These are phyloP conservation scores for Saccharomycopsis javanensis DNA, from an alignment of 805 yeast genomes.

Conservation along the genomic window DNA sequence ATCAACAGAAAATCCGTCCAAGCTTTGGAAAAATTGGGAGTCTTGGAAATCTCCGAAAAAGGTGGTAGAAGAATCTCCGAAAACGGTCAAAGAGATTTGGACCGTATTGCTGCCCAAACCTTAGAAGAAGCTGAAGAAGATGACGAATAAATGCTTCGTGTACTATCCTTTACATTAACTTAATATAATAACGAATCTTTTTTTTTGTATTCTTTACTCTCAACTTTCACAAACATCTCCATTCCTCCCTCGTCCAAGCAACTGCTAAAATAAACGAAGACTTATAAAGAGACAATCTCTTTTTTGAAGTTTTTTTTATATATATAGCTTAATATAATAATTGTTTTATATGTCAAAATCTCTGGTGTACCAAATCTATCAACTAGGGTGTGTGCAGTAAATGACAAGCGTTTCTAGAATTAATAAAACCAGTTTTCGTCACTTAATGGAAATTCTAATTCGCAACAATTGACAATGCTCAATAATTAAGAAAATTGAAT, in stretches of 20 bases:
- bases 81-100: conserved; percentile 99
- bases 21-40: conserved; percentile 97
- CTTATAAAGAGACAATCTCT: not conserved
- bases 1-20: conserved; percentile 98
- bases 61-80: conserved; percentile 99
- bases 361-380: too few relatives aligned
- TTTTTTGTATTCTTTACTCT: conserved; percentile 1
- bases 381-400: not conserved
- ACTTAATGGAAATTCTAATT: too few relatives aligned
- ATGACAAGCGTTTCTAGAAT: too few relatives aligned
- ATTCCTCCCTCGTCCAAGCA: not conserved
- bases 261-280: not conserved
- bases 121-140: conserved; percentile 75
- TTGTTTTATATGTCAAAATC: conserved; percentile 1
- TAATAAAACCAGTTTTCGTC: too few relatives aligned
- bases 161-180: not conserved
- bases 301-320: not conserved
- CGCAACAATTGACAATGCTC: too few relatives aligned
- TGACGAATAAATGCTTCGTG: conserved; percentile 25
- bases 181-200: not conserved
- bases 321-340: conserved; percentile 1
- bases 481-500: too few relatives aligned
- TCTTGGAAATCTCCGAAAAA: conserved; percentile 89
- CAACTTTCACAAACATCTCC: not conserved
- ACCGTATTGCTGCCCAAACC: conserved; percentile 99